Conservation (phyloP, 306 rosid genomes). For the Inga laurina region DNA sequence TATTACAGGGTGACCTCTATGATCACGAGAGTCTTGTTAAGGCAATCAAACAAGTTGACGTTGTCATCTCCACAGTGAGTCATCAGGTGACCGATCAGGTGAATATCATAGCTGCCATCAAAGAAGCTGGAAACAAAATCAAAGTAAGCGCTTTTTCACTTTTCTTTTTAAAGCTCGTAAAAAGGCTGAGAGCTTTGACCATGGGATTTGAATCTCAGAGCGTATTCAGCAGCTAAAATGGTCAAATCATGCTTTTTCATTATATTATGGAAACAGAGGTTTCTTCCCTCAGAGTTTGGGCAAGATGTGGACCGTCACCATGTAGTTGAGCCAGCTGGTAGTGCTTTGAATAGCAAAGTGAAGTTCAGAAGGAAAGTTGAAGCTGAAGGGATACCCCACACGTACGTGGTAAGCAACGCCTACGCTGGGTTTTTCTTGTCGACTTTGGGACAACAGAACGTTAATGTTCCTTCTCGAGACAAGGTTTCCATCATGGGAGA, state of each 20-base stretch:
- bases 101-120: conserved; percentile 23
- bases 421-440: conserved; percentile 2
- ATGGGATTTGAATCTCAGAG: neutral
- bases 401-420: neutral
- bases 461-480: conserved; percentile 8
- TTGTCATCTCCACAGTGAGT: conserved; percentile 3
- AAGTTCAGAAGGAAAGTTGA: conserved; percentile 10
- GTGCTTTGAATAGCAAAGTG: neutral
- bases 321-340: conserved; percentile 6
- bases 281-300: conserved; percentile 29
- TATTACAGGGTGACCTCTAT: conserved; percentile 13
- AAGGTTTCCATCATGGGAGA: conserved; percentile 21
- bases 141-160: neutral
- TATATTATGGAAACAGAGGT: conserved; percentile 6
- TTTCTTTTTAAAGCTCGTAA: too few relatives aligned
- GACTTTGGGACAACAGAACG: conserved; percentile 1
- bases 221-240: neutral
- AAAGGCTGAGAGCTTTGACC: neutral
- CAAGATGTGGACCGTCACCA: neutral
- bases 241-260: neutral
- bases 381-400: conserved; percentile 29
- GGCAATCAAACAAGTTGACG: conserved; percentile 21
- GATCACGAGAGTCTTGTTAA: conserved; percentile 10
- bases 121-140: conserved; percentile 28
- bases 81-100: conserved; percentile 7